Base-by-base conservation (phyloP, 2,329 filamentous ascomycete genomes). In the Lasiodiplodia gonubiensis region DNA sequence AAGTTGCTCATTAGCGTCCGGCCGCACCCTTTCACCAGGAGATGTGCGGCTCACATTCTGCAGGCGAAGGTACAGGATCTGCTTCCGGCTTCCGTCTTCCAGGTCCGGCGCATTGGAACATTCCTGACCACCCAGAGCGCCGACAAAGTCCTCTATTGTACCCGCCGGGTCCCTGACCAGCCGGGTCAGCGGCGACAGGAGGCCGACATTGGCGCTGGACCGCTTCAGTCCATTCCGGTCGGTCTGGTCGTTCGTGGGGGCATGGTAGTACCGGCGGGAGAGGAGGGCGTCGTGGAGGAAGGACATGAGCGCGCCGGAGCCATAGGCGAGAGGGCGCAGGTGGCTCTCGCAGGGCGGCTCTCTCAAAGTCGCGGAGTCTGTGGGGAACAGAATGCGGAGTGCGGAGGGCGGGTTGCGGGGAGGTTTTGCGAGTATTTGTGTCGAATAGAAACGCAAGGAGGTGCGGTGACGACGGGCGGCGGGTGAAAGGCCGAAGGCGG, bases 61-160 rank as follows among this genome's bases (percentile, higher is more conserved):
- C 84, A 94, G 85, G 70, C 86, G 86, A 69, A 88, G 76, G 69
- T 86, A 85, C 51, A 93, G 77, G 11, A 90, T 83, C 74, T 89
- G 86, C 76, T 86, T 89, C 68, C 84, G 74, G 57, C 71, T 72
- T 37, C 70, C 70, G 80, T 80, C 69, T 14, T 67, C 68, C 16
- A 21, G 48, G 11, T 64, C 21, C n/a, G 27, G 48, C 12, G 21
- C 21, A 30, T 27, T 52, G 10, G 69, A 14, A 12, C 23, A 18
- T 10, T 57, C 33, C 16, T 30, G 63, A 52, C 89, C 80, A 39
- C 85, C 80, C 57, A 80, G 68, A 33, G 35, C 66, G 25, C 67
- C 71, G n/a, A 74, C 71, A 42, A 70, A 70, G 65, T 66, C 67
- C 27, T 70, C 70, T 21, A 76, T 54, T n/a, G 74, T 69, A 4